These are phyloP conservation scores for Scutellaria barbata DNA, from an alignment of 257 asterid species.

Conservation along the genomic window DNA sequence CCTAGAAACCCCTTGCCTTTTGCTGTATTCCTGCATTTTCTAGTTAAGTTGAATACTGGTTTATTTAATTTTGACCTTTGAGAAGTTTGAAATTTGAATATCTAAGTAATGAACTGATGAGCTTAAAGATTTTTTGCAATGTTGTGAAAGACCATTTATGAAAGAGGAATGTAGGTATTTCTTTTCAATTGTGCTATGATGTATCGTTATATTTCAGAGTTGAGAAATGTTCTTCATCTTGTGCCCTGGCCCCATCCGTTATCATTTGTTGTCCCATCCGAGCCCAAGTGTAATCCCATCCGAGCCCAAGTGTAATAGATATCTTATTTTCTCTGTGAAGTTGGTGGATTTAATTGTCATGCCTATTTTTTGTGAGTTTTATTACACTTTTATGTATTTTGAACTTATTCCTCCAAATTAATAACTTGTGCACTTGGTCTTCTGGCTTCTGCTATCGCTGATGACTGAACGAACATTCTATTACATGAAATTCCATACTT, in stretches of 20 bases:
- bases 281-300: too few species aligned
- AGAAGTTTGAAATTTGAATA: constrained; percentile 25
- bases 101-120: constrained; percentile 16
- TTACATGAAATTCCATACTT: too few species aligned
- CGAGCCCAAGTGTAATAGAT: too few species aligned
- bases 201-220: neutral
- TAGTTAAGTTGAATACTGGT: constrained; percentile 23
- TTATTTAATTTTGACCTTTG: constrained; percentile 33
- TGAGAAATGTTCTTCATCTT: neutral
- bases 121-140: constrained; percentile 29
- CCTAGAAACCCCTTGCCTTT: constrained; percentile 30
- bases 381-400: too few species aligned
- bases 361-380: too few species aligned
- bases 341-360: too few species aligned
- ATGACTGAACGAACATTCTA: neutral
- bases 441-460: neutral
- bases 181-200: neutral
- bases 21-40: constrained; percentile 27
- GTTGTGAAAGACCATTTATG: constrained; percentile 2
- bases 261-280: too few species aligned
- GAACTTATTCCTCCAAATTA: too few species aligned
- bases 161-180: constrained; percentile 25
- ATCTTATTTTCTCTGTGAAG: too few species aligned
- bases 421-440: too few species aligned
- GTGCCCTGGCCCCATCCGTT: neutral